phyloP scores from a whole-genome alignment of 257 asterid genomes.

The Capsicum baccatum region DNA sequence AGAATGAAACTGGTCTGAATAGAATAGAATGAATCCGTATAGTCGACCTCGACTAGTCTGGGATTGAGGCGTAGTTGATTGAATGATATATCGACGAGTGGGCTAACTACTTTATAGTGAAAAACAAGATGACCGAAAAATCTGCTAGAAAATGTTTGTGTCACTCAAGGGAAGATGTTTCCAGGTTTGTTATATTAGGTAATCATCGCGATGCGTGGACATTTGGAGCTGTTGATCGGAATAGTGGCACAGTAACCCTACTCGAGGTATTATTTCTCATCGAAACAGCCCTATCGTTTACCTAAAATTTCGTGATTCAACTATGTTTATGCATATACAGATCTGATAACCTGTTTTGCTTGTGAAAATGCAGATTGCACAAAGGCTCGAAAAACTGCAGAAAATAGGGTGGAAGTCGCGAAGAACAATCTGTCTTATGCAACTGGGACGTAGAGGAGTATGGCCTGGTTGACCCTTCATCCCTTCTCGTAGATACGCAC shows the following conservation, averaged over 20 bases:
- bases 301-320: neutral
- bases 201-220: conserved; percentile 98
- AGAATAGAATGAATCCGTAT: neutral
- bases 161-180: conserved; percentile 34
- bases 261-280: conserved; percentile 62
- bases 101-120: neutral
- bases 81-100: neutral
- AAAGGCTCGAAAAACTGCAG: conserved; percentile 59
- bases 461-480: conserved; percentile 66
- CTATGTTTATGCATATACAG: conserved; percentile 15
- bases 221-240: conserved; percentile 92
- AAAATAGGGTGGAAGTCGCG: conserved; percentile 64
- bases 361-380: conserved; percentile 59
- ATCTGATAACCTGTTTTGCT: conserved; percentile 27
- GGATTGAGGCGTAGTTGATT: neutral
- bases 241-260: conserved; percentile 87
- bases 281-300: neutral
- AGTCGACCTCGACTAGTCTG: neutral
- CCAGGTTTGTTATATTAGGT: conserved; percentile 77
- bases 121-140: neutral
- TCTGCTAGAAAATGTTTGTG: neutral
- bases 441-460: conserved; percentile 96
- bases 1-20: neutral
- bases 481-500: neutral
- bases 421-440: conserved; percentile 77